Evolutionary conservation across 306 rosid genomes (phyloP), one percentile per base, ranked within the genome.

Genomic region (Senna siamea): DNA sequence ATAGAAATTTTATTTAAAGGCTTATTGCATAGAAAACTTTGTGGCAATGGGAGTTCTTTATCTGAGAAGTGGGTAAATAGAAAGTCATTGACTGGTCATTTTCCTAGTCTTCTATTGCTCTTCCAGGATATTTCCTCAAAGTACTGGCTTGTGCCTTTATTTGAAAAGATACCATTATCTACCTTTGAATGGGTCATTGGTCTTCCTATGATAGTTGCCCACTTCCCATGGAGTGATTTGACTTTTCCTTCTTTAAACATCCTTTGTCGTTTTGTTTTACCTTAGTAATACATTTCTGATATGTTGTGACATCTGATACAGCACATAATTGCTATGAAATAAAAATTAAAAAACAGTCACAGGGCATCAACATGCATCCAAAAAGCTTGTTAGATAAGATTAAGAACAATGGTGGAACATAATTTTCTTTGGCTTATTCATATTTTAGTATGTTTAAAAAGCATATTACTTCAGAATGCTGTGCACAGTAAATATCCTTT

Each of bases 141-240:
- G 38, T 28, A 17, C 30, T 55, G 37, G 23, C 10, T 51, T 28
- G 0, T 23, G 22, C 72, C 54, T 78, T 78, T 50, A 30, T 11
- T 65, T 2, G 38, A 64, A 53, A 52, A 54, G 59, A 5, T 13
- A 6, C 43, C 9, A 37, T 6, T 6, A 0, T 59, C 57, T 9
- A 4, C 28, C 59, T 37, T 66, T 79, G 79, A 79, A 69, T 1
- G 34, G 0, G 79, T 79, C 75, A 73, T 69, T 26, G 47, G 40
- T 8, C 69, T 26, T 1, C 30, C 30, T 26, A 19, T 0, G 46
- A 15, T 26, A 26, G 2, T 44, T 2, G 11, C 61, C 19, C 1
- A 6, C 37, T 14, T 40, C 20, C 4, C 14, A 20, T 20, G 8
- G 6, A 6, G 20, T 8, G 3, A 22, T 22, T 65, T 22, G 12